Base-by-base conservation (phyloP, 2,329 filamentous ascomycete species). In the Lomentospora prolificans region DNA sequence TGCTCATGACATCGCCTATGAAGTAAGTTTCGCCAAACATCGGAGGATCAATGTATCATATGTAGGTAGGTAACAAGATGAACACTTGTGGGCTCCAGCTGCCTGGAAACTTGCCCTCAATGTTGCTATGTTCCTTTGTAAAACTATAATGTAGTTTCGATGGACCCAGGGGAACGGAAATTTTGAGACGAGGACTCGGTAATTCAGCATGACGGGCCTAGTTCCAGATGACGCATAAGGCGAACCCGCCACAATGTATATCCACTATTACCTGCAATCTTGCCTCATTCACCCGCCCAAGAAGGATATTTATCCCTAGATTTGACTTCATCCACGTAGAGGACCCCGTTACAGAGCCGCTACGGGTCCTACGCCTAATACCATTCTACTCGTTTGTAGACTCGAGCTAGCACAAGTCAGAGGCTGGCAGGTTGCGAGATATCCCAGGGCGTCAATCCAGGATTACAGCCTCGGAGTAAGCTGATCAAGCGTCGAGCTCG, bases 211-310 rank as follows among this genome's bases (percentile, higher is more conserved):
- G 17, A 14, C 44, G 44, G 44, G 44, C 22, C 19, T 17, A 48
- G 44, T 48, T 48, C 44, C 44, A 22, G 44, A 48, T 48, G 44
- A 48, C 44, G 44, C 44, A 48, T 19, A 48, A 48, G 44, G 44
- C 44, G 22, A 25, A 48, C 24, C 44, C 44, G 24, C 44, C 22
- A 17, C 17, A 10, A 27, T 5, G 14, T 33, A 6, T 17, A 10
- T 14, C 44, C 44, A 48, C 44, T 48, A 48, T 12, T 7, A 48
- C 7, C 44, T 22, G 44, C 22, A 48, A 27, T 48, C 44, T 27
- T 48, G 19, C 44, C 24, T 48, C 44, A 48, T 48, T 48, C 44
- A 48, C 44, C 44, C 44, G 22, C 17, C 17, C 17, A 25, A 48
- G 22, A 14, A 5, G 17, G 24, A 19, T 25, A 48, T 48, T 25